Evolutionary conservation across 495 filamentous ascomycete genomes (phyloP).

Genomic region (Niebla homalea): DNA sequence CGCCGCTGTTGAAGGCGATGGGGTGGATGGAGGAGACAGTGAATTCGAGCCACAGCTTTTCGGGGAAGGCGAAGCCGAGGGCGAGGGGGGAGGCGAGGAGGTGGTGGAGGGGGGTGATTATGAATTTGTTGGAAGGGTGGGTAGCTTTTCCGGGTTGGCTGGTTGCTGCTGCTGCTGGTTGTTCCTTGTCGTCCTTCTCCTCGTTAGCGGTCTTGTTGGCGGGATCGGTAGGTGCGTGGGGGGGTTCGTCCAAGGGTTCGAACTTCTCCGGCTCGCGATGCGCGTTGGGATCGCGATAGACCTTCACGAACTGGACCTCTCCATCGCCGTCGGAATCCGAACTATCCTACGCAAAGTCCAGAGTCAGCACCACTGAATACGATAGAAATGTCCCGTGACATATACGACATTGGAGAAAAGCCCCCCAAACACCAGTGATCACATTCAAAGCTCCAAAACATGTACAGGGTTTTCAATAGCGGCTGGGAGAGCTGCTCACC

Average conservation of each 20-base stretch:
- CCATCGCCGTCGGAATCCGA: too few relatives aligned
- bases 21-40: slow-evolving; percentile 70
- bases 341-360: too few relatives aligned
- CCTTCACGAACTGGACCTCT: too few relatives aligned
- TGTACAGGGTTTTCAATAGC: too few relatives aligned
- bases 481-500: too few relatives aligned
- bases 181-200: slow-evolving; percentile 49
- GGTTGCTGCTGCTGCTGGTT: slow-evolving; percentile 2
- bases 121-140: background rate
- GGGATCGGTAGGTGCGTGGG: slow-evolving; percentile 47
- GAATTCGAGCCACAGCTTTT: slow-evolving; percentile 89
- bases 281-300: too few relatives aligned
- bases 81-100: slow-evolving; percentile 83
- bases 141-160: background rate
- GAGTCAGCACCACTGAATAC: too few relatives aligned
- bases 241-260: slow-evolving; percentile 41
- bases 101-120: slow-evolving; percentile 73
- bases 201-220: slow-evolving; percentile 50
- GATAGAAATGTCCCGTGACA: too few relatives aligned
- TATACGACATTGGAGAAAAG: too few relatives aligned
- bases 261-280: slow-evolving; percentile 37
- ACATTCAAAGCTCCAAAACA: too few relatives aligned
- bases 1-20: slow-evolving; percentile 70
- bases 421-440: too few relatives aligned
- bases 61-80: slow-evolving; percentile 81